phyloP scores from a whole-genome alignment of 148 eudicot genomes.

The Bassia scoparia region DNA sequence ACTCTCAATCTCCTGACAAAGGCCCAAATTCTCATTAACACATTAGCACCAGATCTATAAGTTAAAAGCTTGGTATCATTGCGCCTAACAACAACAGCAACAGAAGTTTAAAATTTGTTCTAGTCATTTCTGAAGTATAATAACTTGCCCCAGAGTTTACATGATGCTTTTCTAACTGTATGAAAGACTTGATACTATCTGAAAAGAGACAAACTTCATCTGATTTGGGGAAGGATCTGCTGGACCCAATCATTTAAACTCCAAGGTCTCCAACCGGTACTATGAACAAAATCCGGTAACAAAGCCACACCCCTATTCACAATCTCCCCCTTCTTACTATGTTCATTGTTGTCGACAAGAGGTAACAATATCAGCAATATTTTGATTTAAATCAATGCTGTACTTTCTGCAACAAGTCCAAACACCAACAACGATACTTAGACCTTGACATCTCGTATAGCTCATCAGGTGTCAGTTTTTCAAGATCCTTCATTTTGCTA shows the following conservation, averaged over 20 bases:
- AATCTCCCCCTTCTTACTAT: neutral
- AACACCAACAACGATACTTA: constrained; percentile 68
- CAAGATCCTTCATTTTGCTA: constrained; percentile 44
- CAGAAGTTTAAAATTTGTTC: too few relatives aligned
- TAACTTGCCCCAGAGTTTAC: neutral
- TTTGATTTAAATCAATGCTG: neutral
- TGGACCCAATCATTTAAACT: neutral
- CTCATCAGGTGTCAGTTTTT: constrained; percentile 59
- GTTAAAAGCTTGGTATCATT: too few relatives aligned
- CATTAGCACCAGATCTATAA: too few relatives aligned
- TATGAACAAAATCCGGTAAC: neutral
- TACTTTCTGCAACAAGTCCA: constrained; percentile 38
- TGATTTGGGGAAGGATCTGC: neutral
- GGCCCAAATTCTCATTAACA: too few relatives aligned
- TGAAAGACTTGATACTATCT: neutral
- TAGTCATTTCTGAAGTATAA: too few relatives aligned
- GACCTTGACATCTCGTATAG: constrained; percentile 58
- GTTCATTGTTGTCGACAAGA: neutral
- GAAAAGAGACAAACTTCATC: neutral
- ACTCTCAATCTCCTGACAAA: too few relatives aligned
- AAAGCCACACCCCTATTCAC: constrained; percentile 5
- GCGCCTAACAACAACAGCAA: too few relatives aligned
- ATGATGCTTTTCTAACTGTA: neutral
- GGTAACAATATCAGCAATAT: neutral
- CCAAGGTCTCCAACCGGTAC: neutral